These are phyloP conservation scores for Vitis hybrid DNA, from an alignment of 177 flowering plant genomes.

Conservation along the genomic window DNA sequence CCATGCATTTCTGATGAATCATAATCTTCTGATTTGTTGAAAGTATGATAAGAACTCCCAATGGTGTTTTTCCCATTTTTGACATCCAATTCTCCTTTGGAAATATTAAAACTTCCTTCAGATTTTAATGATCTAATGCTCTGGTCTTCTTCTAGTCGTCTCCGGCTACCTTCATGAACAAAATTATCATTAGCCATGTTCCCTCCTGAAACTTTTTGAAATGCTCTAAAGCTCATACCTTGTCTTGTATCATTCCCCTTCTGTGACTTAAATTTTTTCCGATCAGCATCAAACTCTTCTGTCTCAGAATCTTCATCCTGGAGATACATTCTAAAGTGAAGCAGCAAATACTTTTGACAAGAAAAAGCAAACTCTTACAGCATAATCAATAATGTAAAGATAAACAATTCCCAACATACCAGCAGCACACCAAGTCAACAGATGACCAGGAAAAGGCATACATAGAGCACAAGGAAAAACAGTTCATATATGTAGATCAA, in stretches of 20 bases:
- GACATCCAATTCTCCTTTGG: constrained; percentile 13
- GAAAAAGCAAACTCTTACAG: not conserved
- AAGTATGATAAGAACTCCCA: constrained; percentile 13
- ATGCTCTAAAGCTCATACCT: constrained; percentile 31
- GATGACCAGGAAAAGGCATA: not conserved
- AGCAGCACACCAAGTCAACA: not conserved
- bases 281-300: constrained; percentile 33
- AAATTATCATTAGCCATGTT: not conserved
- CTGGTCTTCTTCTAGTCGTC: constrained; percentile 8
- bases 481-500: too few relatives aligned
- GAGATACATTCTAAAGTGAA: constrained; percentile 15
- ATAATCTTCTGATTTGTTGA: constrained; percentile 11
- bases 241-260: constrained; percentile 19
- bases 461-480: too few relatives aligned
- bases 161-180: constrained; percentile 24
- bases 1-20: constrained; percentile 19
- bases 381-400: too few relatives aligned
- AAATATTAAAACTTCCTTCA: constrained; percentile 12
- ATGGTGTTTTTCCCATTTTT: constrained; percentile 17
- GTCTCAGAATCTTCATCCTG: constrained; percentile 59
- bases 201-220: not conserved
- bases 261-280: constrained; percentile 27
- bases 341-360: not conserved
- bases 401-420: not conserved
- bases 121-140: constrained; percentile 11